Conservation (phyloP, 441 rosid species). For the Viola pubescens region DNA sequence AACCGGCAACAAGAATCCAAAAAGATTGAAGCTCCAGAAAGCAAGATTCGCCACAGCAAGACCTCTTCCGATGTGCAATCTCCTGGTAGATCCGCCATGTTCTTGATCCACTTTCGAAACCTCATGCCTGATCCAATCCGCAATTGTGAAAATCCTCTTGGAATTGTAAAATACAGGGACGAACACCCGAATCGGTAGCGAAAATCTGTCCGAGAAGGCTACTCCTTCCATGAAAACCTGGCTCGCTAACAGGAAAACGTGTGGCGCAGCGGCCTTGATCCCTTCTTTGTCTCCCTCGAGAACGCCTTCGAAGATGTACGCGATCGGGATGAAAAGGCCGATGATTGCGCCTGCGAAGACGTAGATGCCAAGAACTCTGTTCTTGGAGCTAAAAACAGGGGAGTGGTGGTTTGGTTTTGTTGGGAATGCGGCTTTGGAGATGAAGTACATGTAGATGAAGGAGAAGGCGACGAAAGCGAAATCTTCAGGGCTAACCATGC, state of each 20-base stretch:
- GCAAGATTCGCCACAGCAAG: conserved; percentile 68
- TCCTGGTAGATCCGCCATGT: conserved; percentile 28
- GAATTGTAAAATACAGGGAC: conserved; percentile 75
- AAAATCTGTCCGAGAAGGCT: conserved; percentile 42
- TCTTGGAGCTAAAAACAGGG: conserved; percentile 30
- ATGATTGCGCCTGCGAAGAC: conserved; percentile 38
- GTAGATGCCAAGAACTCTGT: conserved; percentile 38
- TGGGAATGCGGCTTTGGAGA: conserved; percentile 52
- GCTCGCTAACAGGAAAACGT: conserved; percentile 58
- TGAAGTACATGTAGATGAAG: conserved; percentile 51
- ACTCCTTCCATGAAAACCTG: conserved; percentile 88
- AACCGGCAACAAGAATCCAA: conserved; percentile 77
- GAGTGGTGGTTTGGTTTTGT: conserved; percentile 26
- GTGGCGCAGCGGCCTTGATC: conserved; percentile 65
- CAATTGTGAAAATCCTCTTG: conserved; percentile 47
- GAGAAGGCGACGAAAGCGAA: conserved; percentile 47
- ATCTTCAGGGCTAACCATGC: conserved; percentile 54
- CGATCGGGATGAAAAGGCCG: conserved; percentile 59
- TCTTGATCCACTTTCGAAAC: conserved; percentile 23
- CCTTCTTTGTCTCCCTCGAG: conserved; percentile 58
- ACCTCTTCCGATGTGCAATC: conserved; percentile 45
- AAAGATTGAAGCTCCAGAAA: conserved; percentile 78
- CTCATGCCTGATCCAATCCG: conserved; percentile 61
- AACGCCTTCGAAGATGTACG: conserved; percentile 57
- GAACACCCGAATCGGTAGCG: conserved; percentile 54